A percentile compares a stretch with the other conserved stretches of the same genome.
Conservation (phyloP, 2,329 filamentous ascomycete species). For the Colletotrichum liriopes region DNA sequence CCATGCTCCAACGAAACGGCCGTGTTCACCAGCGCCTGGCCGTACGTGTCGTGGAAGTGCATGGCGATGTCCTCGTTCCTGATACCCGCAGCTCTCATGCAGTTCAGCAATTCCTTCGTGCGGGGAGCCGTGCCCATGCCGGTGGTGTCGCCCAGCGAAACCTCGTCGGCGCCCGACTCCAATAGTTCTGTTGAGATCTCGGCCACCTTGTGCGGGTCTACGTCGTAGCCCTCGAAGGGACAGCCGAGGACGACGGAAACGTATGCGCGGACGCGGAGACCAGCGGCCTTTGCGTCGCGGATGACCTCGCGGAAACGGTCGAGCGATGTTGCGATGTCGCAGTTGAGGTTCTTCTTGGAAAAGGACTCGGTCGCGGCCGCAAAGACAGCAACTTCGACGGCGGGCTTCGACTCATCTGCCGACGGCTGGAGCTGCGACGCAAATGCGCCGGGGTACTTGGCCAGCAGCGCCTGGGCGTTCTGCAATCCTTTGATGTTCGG, state of each 20-base stretch:
- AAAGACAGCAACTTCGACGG: conserved; percentile 84
- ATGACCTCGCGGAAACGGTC: conserved; percentile 80
- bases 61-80: conserved; percentile 80
- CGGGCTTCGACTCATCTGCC: conserved; percentile 61
- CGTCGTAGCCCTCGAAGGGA: conserved; percentile 79
- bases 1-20: conserved; percentile 84
- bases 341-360: conserved; percentile 86
- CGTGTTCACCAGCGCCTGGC: conserved; percentile 87
- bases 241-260: conserved; percentile 87
- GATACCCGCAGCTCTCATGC: conserved; percentile 77
- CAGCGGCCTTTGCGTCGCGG: conserved; percentile 73
- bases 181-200: conserved; percentile 79
- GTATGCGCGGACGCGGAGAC: conserved; percentile 82
- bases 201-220: conserved; percentile 74
- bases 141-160: conserved; percentile 90
- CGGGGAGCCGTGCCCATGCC: conserved; percentile 88
- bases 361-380: conserved; percentile 87
- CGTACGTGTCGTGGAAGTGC: conserved; percentile 93
- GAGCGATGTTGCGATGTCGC: conserved; percentile 81
- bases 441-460: conserved; percentile 65
- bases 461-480: conserved; percentile 69
- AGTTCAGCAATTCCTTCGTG: conserved; percentile 75
- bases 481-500: conserved; percentile 83
- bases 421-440: conserved; percentile 66
- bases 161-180: conserved; percentile 91